Evolutionary conservation across 2,329 filamentous ascomycete species (phyloP), one percentile per base, ranked within the genome.

Genomic region (Cadophora sp.): DNA sequence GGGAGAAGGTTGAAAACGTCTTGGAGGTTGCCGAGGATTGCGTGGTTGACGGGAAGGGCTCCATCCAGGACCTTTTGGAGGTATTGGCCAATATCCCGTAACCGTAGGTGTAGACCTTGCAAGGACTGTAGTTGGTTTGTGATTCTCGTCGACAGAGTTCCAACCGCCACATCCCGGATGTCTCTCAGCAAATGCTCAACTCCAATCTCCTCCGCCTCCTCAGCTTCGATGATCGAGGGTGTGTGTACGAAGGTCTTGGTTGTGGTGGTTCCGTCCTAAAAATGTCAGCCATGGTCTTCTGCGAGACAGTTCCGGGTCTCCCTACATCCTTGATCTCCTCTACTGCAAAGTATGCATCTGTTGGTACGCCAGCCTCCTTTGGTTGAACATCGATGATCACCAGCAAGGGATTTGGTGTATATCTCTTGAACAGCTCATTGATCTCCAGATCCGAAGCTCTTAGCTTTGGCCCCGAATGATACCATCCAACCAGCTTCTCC

Each of bases 401-500:
- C 62, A 99, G 87, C 73, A 99, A 84, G 60, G 96, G 96, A 78
- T 98, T 97, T 22, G 96, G 93, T 62, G 94, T 97, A 84, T 99
- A 99, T 84, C 94, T 89, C 86, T 99, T 99, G 88, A 99, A 98
- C 67, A 99, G 88, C 83, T 99, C 96, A 82, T 99, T 99, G 90
- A 99, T 97, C 83, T 98, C 93, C 73, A 99, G 84, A 84, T 99
- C 96, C 55, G 96, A 97, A 65, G 94, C 95, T 78, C 96, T 90
- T 77, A 99, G 86, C 85, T 98, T 99, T 47, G 96, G 96, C 50
- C 96, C 96, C 22, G 96, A 97, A 82, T 99, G 96, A 81, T 99
- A 99, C 96, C 96, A 99, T 78, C 96, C 96, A 86, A 99, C 96
- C 80, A 99, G 87, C 89, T 98, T 98, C 84, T 99, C 96, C 71